Percentiles rank a stretch among this genome's conserved stretches.
These are phyloP conservation scores for Phragmites australis DNA, from an alignment of 176 grass and related monocot species.

Conservation along the genomic window DNA sequence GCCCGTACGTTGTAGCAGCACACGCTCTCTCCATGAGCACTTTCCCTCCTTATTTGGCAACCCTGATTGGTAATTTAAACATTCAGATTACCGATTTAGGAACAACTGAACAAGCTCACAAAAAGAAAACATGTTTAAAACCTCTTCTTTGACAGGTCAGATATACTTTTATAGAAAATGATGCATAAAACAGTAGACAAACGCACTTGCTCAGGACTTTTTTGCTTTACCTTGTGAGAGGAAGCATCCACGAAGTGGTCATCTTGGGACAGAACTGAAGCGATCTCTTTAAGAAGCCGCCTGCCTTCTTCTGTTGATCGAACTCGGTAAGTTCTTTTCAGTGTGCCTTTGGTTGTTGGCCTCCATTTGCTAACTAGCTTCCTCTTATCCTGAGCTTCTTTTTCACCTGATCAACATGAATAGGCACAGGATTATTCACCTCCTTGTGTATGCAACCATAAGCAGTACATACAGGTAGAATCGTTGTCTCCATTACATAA, in stretches of 20 bases:
- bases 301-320: conserved; percentile 82
- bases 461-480: background rate
- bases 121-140: conserved; percentile 5
- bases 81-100: background rate
- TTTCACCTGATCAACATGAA: conserved; percentile 53
- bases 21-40: conserved; percentile 90
- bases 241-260: conserved; percentile 93
- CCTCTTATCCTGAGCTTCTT: conserved; percentile 53
- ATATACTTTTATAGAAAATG: background rate
- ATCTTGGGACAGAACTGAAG: conserved; percentile 87
- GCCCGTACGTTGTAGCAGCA: conserved; percentile 97
- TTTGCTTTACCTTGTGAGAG: conserved; percentile 71
- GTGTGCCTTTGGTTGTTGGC: conserved; percentile 88
- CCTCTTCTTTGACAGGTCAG: background rate
- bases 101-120: conserved; percentile 13
- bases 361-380: conserved; percentile 95
- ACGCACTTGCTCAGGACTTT: background rate
- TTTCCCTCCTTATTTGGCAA: conserved; percentile 97
- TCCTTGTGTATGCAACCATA: background rate
- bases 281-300: conserved; percentile 76
- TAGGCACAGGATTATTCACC: conserved; percentile 1
- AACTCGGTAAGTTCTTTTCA: conserved; percentile 88
- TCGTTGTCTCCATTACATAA: conserved; percentile 13
- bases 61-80: conserved; percentile 57
- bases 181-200: background rate